These are phyloP conservation scores for Tulasnella sp. DNA, from an alignment of 768 basidiomycete genomes.

Conservation along the genomic window DNA sequence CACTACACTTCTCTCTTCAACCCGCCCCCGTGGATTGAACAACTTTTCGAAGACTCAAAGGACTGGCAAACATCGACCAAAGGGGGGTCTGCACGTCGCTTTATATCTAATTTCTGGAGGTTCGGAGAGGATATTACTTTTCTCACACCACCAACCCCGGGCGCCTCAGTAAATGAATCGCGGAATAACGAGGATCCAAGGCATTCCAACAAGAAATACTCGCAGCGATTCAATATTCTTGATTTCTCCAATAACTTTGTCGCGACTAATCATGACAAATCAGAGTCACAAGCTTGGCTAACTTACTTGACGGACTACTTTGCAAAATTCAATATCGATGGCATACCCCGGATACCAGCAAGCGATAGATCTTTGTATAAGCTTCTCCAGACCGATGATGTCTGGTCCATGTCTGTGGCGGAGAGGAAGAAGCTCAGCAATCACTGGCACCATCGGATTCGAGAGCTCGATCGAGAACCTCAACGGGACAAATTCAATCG, in stretches of 20 bases:
- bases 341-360: constrained; percentile 41
- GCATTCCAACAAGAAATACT: not conserved
- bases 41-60: constrained; percentile 28
- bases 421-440: constrained; percentile 48
- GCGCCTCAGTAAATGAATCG: not conserved
- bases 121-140: constrained; percentile 48
- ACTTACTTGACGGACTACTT: not conserved
- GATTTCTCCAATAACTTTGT: not conserved
- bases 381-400: constrained; percentile 38
- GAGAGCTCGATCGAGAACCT: constrained; percentile 35
- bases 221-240: not conserved
- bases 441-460: constrained; percentile 48
- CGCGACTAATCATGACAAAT: not conserved
- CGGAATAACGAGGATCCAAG: not conserved
- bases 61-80: constrained; percentile 15
- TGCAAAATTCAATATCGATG: constrained; percentile 36
- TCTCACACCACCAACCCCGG: not conserved
- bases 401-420: constrained; percentile 52
- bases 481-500: constrained; percentile 45
- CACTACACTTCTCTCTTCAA: constrained; percentile 42
- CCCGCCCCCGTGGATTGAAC: constrained; percentile 50
- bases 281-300: not conserved
- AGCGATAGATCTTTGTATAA: constrained; percentile 39
- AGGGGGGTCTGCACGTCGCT: not conserved
- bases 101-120: constrained; percentile 51